Base-by-base conservation (phyloP, 495 filamentous ascomycete species). In the Niebla homalea region DNA sequence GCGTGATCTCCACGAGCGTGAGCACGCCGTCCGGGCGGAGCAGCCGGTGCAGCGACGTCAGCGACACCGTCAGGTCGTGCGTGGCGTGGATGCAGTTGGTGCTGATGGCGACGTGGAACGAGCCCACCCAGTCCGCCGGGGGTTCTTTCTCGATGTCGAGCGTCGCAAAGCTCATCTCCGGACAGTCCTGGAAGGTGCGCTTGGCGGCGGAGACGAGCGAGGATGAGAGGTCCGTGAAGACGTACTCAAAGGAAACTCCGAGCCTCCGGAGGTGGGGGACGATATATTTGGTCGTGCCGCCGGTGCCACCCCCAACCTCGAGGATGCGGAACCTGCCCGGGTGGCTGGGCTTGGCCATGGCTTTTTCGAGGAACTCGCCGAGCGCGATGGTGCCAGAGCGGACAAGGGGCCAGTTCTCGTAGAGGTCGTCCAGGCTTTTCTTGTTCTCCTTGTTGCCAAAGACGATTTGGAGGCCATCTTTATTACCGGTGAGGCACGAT, bases 1-100 rank as follows among this genome's bases (percentile, higher is more conserved):
- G 44, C 0, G 69, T 73, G 12, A 71, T 49, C 59, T 75, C 71
- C 2, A 70, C 43, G 3, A 74, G 49, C 7, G 54, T 48, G 0
- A 71, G 20, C 19, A 65, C 48, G 3, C 70, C 71, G 42, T 69
- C 63, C 0, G 61, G 56, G 1, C 60, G 60, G 6, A 72, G 56
- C 48, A 68, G 55, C 10, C 51, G 36, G 35, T 48, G 59, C 7
- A 69, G 58, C 21, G 67, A 62, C 4, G 36, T 55, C 8, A 50
- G 41, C 0, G 68, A 68, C 0, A 29, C 37, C 0, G 35, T 53
- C 12, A 69, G 54, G 46, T 60, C 57, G 11, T 57, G 56, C 1
- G 70, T 73, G 0, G 70, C 70, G 46, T 75, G 71, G 35, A 73
- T 57, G 47, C 67, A 68, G 47, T 71, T 71, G 12, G 63, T 67